Percentiles rank a stretch among this genome's conserved stretches.
phyloP scores from a whole-genome alignment of 2,329 filamentous ascomycete genomes.

The Fusarium decemcellulare region DNA sequence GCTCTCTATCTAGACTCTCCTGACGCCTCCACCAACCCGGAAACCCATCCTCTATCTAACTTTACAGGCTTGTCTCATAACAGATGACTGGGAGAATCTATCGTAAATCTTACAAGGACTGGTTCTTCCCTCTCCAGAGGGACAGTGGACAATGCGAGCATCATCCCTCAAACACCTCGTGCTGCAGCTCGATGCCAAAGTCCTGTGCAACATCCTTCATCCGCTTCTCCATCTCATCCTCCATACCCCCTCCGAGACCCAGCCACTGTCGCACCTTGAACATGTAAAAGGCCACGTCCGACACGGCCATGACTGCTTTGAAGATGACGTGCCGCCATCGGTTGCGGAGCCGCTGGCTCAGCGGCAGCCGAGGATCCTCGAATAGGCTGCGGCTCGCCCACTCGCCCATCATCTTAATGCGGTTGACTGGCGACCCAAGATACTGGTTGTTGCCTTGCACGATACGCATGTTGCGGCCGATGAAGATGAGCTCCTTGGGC shows the following conservation, averaged over 20 bases:
- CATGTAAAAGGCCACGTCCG: slow-evolving; percentile 87
- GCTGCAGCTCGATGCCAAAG: slow-evolving; percentile 91
- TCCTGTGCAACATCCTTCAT: slow-evolving; percentile 93
- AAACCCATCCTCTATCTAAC: slow-evolving; percentile 30
- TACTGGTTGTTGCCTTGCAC: slow-evolving; percentile 95
- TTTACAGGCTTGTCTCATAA: slow-evolving; percentile 20
- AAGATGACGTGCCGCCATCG: slow-evolving; percentile 87
- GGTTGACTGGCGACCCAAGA: slow-evolving; percentile 89
- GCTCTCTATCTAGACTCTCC: slow-evolving; percentile 14
- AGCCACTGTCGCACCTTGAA: slow-evolving; percentile 83
- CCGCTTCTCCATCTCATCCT: slow-evolving; percentile 90
- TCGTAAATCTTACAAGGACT: slow-evolving; percentile 25
- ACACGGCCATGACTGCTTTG: slow-evolving; percentile 79
- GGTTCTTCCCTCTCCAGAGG: neutral
- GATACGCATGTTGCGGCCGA: slow-evolving; percentile 91
- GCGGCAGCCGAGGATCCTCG: slow-evolving; percentile 76
- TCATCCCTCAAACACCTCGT: slow-evolving; percentile 89
- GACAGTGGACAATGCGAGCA: neutral
- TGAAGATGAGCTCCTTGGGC: slow-evolving; percentile 92
- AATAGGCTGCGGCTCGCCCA: slow-evolving; percentile 92
- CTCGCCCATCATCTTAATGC: slow-evolving; percentile 92
- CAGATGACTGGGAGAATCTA: slow-evolving; percentile 2
- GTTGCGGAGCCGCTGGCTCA: slow-evolving; percentile 75
- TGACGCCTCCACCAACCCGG: slow-evolving; percentile 4
- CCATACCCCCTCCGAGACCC: slow-evolving; percentile 86